A percentile compares a stretch with the other conserved stretches of the same genome.
These are phyloP conservation scores for Candida anglica DNA, from an alignment of 805 yeast species.

Conservation along the genomic window DNA sequence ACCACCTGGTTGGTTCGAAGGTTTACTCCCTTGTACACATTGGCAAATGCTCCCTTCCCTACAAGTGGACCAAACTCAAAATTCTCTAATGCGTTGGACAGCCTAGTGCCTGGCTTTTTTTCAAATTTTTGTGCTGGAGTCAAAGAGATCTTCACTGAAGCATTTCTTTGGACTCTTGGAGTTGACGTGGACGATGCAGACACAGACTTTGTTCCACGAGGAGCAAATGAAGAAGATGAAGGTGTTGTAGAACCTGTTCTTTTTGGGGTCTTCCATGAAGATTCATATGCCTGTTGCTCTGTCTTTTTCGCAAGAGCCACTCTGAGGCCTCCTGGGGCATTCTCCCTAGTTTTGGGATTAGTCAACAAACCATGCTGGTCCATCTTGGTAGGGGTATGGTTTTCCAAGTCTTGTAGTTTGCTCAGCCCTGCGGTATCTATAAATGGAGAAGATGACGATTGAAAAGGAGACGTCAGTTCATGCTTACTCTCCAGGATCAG, in stretches of 20 bases:
- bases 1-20: slow-evolving; percentile 60
- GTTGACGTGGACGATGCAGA: background rate
- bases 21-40: slow-evolving; percentile 75
- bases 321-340: background rate
- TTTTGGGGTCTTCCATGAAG: background rate
- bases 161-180: slow-evolving; percentile 10
- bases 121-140: slow-evolving; percentile 54
- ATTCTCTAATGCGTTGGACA: slow-evolving; percentile 41
- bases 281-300: slow-evolving; percentile 3
- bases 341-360: background rate
- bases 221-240: no score
- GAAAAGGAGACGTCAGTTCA: background rate
- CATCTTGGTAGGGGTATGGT: slow-evolving; percentile 1
- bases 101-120: slow-evolving; percentile 34
- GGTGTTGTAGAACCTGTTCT: no score
- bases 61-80: slow-evolving; percentile 57
- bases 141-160: slow-evolving; percentile 36
- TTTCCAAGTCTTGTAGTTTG: no score
- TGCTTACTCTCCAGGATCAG: no score
- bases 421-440: background rate
- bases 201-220: background rate
- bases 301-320: slow-evolving; percentile 4
- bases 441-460: background rate
- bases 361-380: slow-evolving; percentile 6
- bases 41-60: slow-evolving; percentile 91